A percentile compares a stretch with the other conserved stretches of the same genome.
Evolutionary conservation across 371 early-diverging fungal species (phyloP).

Genomic region (Dichotomocladium elegans): DNA sequence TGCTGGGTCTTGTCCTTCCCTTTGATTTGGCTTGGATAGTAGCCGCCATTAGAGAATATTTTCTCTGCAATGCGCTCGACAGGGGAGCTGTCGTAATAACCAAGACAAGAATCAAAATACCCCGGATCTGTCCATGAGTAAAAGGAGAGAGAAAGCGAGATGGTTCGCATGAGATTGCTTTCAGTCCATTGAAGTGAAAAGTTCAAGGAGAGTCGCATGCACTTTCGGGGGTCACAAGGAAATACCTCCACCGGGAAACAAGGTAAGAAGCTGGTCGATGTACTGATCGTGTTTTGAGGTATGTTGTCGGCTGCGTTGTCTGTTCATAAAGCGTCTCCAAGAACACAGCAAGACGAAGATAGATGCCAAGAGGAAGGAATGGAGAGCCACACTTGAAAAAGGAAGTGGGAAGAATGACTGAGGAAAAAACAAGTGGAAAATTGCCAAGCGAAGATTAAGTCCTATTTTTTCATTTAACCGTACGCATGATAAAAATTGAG

Average conservation of each 20-base stretch:
- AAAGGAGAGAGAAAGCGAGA: not conserved
- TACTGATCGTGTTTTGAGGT: not conserved
- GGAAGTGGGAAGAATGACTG: not conserved
- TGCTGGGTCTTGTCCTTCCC: not conserved
- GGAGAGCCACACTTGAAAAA: not conserved
- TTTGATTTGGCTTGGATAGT: conserved; percentile 26
- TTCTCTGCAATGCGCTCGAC: conserved; percentile 46
- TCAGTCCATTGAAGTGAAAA: not conserved
- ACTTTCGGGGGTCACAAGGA: not conserved
- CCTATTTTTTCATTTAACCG: no score
- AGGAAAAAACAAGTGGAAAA: no score
- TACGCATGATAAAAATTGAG: no score
- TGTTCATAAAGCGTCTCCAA: not conserved
- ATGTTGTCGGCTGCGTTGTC: not conserved
- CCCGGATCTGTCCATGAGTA: conserved; percentile 28
- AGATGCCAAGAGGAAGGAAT: not conserved
- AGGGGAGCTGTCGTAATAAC: conserved; percentile 30
- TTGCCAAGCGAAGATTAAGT: no score
- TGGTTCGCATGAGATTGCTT: not conserved
- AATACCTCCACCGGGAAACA: conserved; percentile 38
- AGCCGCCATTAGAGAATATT: conserved; percentile 25
- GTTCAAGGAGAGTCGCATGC: no score
- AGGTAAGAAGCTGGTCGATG: conserved; percentile 15
- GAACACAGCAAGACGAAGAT: not conserved
- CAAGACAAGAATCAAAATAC: conserved; percentile 42